Evolutionary conservation across 2,329 filamentous ascomycete species (phyloP).

Genomic region (Tolypocladium paradoxum): DNA sequence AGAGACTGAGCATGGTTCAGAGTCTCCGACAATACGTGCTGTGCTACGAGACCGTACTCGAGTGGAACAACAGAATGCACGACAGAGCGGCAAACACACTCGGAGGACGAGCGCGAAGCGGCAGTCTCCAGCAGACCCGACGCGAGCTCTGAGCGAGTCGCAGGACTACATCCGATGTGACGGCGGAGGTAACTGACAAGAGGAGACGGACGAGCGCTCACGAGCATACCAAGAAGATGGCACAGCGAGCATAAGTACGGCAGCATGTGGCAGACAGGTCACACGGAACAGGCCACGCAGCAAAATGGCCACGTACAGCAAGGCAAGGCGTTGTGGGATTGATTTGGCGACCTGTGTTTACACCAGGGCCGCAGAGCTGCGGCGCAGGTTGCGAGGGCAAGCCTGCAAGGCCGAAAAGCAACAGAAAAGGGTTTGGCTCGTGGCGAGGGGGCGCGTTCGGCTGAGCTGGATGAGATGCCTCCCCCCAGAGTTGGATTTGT

Average conservation of each 20-base stretch:
- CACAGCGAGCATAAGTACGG: not conserved
- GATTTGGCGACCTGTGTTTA: not conserved
- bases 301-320: not conserved
- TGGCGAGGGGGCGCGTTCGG: not conserved
- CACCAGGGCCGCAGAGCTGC: not conserved
- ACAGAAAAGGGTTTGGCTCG: not conserved
- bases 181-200: not conserved
- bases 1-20: conserved; percentile 94
- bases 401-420: not conserved
- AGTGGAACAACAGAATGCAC: conserved; percentile 59
- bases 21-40: conserved; percentile 87
- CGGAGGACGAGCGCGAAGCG: conserved; percentile 16
- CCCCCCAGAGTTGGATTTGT: not conserved
- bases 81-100: conserved; percentile 14
- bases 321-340: not conserved
- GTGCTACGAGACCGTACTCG: conserved; percentile 88
- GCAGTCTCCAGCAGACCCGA: conserved; percentile 18
- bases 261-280: not conserved
- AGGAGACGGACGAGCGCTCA: not conserved
- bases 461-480: not conserved
- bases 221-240: too few species aligned
- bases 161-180: not conserved
- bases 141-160: not conserved
- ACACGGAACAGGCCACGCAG: not conserved
- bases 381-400: not conserved